These are phyloP conservation scores for Entomortierella lignicola DNA, from an alignment of 192 early-diverging fungal genomes.

Conservation along the genomic window DNA sequence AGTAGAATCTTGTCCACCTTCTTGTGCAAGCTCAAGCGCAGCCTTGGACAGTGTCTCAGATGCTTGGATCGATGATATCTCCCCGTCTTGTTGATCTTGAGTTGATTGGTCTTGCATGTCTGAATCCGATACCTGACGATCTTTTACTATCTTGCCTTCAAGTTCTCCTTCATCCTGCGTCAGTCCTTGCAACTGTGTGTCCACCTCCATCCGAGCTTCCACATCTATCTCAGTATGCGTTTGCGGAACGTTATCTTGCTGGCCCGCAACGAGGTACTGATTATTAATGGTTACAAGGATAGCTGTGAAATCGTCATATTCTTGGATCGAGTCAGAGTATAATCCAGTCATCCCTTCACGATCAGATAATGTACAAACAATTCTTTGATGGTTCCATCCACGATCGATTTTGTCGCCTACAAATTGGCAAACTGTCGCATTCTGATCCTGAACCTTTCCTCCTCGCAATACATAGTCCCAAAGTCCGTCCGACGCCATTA, in stretches of 20 bases:
- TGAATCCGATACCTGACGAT: no score
- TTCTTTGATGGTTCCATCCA: conserved; percentile 58
- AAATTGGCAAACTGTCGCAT: conserved; percentile 57
- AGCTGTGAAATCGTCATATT: conserved; percentile 68
- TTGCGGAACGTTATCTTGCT: background rate
- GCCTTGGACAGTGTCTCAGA: no score
- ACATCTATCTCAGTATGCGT: background rate
- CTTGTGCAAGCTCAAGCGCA: no score
- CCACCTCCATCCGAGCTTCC: no score
- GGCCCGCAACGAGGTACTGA: background rate
- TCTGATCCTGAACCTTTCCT: conserved; percentile 61
- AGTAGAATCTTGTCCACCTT: no score
- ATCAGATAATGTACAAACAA: conserved; percentile 60
- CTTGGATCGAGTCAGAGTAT: conserved; percentile 63
- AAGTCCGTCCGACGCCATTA: conserved; percentile 68
- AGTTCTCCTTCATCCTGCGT: no score
- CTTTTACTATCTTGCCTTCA: no score
- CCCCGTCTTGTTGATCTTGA: no score
- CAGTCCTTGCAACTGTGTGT: no score
- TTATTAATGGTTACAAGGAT: conserved; percentile 52
- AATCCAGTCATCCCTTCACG: conserved; percentile 60
- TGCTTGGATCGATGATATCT: no score
- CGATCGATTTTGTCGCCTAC: conserved; percentile 64
- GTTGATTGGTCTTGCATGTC: no score
- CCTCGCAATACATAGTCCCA: conserved; percentile 67